Percentiles rank a stretch among this genome's conserved stretches.
phyloP scores from a whole-genome alignment of 164 flowering plant genomes.

The Magnolia sinica region DNA sequence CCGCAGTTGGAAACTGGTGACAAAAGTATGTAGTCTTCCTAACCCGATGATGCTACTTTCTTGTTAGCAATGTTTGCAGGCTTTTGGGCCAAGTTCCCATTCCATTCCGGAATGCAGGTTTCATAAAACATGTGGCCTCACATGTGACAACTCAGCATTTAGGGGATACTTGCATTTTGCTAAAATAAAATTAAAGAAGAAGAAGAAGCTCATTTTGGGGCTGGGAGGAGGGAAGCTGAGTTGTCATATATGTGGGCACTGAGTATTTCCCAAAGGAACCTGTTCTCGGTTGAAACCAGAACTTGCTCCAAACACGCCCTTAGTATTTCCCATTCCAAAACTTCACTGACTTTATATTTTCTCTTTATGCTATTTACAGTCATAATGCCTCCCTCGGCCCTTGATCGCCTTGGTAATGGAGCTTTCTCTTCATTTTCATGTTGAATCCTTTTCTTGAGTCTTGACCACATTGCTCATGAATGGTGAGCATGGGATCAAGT shows the following conservation, averaged over 20 bases:
- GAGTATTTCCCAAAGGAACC: no score
- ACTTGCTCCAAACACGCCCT: background rate
- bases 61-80: background rate
- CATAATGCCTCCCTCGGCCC: conserved; percentile 82
- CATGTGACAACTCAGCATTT: background rate
- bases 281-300: background rate
- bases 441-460: background rate
- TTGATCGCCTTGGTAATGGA: conserved; percentile 63
- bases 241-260: background rate
- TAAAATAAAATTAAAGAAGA: no score
- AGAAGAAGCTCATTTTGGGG: background rate
- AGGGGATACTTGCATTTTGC: background rate
- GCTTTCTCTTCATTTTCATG: background rate
- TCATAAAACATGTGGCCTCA: background rate
- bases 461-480: no score
- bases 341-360: background rate
- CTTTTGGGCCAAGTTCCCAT: background rate
- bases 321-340: background rate
- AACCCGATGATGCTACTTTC: background rate
- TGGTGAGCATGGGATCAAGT: no score
- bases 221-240: background rate
- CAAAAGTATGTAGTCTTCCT: conserved; percentile 49
- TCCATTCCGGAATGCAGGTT: background rate
- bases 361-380: conserved; percentile 32
- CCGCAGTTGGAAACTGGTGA: conserved; percentile 77